Evolutionary conservation across 352 stramenopile genomes (phyloP), one percentile per base, ranked within the genome.

Genomic region (Hyaloperonospora brassicae): DNA sequence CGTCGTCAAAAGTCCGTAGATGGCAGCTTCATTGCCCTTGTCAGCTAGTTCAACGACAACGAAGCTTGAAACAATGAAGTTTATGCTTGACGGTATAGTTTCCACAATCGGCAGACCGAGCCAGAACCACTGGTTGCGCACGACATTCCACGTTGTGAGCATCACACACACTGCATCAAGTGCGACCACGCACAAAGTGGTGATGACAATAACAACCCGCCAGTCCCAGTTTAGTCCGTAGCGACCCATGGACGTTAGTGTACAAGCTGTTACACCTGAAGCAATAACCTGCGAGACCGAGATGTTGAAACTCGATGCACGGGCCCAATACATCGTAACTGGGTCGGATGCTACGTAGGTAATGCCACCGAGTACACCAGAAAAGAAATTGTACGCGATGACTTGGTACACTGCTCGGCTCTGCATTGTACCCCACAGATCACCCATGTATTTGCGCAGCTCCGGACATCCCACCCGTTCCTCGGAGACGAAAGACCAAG

Each of bases 11-110:
- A 82, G 59, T 10, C 64, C 66, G 38, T 73, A 75, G 39, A 72
- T 65, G 1, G 68, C 65, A 23, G 55, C 72, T 61, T 82, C 72
- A 22, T 72, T 73, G 31, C 70, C 69, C n/a, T 64, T 61, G 7
- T 70, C 66, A 11, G 68, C 65, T 38, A 83, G 35, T 24, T 83
- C 72, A 12, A 82, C 72, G 7, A 71, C 62, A n/a, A 74, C 66
- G 25, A 66, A 74, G n/a, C 34, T 74, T 4, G 62, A 67, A 30
- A 74, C 49, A 27, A 81, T 71, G 34, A 76, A 81, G 42, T 62
- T 66, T 10, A 78, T 54, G 40, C 61, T 68, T 0, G 48, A 25
- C 14, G 69, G 66, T 2, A 76, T 42, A 10, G 53, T 64, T 49
- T 75, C 65, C 9, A 75, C 55, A 22, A 77, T 46, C 1, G 66